Base-by-base conservation (phyloP, 1,139 yeast species). In the Kazachstania sp. region DNA sequence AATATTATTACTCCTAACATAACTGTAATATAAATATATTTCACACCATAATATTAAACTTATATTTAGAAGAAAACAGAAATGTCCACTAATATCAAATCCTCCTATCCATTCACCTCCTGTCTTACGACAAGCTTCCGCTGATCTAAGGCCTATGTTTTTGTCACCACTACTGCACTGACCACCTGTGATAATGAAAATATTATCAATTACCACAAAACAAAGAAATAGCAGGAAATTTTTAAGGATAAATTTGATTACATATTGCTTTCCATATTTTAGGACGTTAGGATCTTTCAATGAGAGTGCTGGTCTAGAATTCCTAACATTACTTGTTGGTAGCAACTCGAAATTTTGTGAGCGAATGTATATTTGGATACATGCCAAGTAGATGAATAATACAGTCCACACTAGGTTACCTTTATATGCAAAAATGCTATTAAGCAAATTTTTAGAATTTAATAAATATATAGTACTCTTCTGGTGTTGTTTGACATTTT, bases 11-110 rank as follows among this genome's bases (percentile, higher is more conserved):
- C 47, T 51, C 30, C 43, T 43, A 30, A 59, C 44, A 35, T 43
- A 45, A 26, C 51, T 40, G 39, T 54, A 32, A 43, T 58, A 44
- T 15, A 54, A 48, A 40, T 49, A 45, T 39, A 71, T 45, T 48
- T 71, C 77, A 40, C 66, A 58, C 68, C 75, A 64, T 3, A 75
- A 49, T 7, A 77, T 62, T 49, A 76, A 55, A 47, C 79, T 72
- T 39, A 75, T 65, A n/a, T 78, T 73, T 1, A 73, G 63, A 3
- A 80, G 54, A 42, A 80, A 71, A 54, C 77, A 76, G 50, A 73
- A 75, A 59, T 82, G 88, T 0, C 88, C 86, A 28, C 86, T 79
- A 1, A 75, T 63, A 58, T 81, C 86, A 52, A 78, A 78, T 3
- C 83, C 83, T 36, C 77, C 74, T 5, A 60, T 60, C 83, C 86